These are phyloP conservation scores for Orobanche coerulescens DNA, from an alignment of 257 asterid genomes.

Conservation along the genomic window DNA sequence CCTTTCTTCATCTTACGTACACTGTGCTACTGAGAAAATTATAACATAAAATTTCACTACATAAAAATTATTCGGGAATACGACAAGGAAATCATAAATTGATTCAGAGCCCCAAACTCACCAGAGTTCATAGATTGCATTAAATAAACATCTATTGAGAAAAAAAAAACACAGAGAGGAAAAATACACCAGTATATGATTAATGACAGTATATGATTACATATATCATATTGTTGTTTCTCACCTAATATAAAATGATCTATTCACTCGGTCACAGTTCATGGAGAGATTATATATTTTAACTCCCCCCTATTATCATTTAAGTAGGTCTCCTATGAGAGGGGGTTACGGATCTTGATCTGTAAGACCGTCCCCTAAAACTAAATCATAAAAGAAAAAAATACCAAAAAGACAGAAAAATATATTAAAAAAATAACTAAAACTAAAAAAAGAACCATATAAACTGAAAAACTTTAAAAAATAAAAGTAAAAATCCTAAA, in stretches of 20 bases:
- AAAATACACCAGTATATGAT: not conserved
- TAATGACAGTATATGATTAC: not conserved
- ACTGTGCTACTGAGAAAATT: slow-evolving; percentile 4
- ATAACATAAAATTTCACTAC: not conserved
- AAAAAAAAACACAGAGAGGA: slow-evolving; percentile 8
- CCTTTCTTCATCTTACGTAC: not conserved
- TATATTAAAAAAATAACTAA: no score
- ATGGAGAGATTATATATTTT: not conserved
- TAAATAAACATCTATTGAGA: not conserved
- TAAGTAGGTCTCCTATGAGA: no score
- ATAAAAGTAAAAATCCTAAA: no score
- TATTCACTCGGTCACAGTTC: not conserved
- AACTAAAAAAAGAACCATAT: no score
- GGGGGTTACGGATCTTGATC: no score
- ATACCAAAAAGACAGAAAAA: no score
- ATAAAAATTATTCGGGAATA: not conserved
- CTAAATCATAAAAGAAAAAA: no score
- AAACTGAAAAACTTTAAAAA: no score
- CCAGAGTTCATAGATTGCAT: not conserved
- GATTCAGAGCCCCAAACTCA: not conserved
- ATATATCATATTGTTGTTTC: not conserved
- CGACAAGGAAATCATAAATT: not conserved
- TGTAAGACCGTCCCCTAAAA: no score
- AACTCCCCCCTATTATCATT: not conserved
- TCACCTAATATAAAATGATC: not conserved